A percentile compares a stretch with the other conserved stretches of the same genome.
Conservation (phyloP, 331 rosid genomes). For the Quercus lobata region DNA sequence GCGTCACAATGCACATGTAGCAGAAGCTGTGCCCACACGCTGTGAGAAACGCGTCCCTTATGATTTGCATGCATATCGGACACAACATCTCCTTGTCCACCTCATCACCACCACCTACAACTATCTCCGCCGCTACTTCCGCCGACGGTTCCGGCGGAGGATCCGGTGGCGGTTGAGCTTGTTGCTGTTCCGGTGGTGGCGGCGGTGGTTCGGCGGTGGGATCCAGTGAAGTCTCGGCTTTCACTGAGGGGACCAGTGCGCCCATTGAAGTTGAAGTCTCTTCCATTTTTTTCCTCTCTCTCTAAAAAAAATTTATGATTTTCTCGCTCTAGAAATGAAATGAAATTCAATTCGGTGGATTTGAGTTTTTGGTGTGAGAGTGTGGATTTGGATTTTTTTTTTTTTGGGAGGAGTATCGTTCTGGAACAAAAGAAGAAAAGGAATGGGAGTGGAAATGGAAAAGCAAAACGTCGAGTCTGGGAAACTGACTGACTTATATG, state of each 20-base stretch:
- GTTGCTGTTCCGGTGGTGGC: too few species aligned
- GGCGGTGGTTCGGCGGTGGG: neutral
- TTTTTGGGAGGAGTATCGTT: neutral
- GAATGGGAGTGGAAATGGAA: too few species aligned
- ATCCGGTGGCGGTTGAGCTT: neutral
- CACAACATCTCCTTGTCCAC: slow-evolving; percentile 80
- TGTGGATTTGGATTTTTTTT: too few species aligned
- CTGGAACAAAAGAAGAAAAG: neutral
- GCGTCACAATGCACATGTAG: slow-evolving; percentile 91
- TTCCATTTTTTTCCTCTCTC: neutral
- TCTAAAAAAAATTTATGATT: neutral
- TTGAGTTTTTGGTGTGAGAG: neutral
- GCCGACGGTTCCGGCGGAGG: neutral
- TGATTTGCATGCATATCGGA: slow-evolving; percentile 98
- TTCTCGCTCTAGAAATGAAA: neutral
- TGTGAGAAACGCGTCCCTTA: slow-evolving; percentile 80
- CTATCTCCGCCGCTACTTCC: neutral
- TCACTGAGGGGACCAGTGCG: slow-evolving; percentile 27
- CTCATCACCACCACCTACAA: slow-evolving; percentile 15
- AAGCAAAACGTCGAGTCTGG: neutral
- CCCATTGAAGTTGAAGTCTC: neutral
- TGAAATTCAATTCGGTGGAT: neutral
- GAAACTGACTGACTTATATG: neutral
- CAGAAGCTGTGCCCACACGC: slow-evolving; percentile 95
- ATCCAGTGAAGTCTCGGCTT: slow-evolving; percentile 14